Base-by-base conservation (phyloP, 352 stramenopile species). In the Phytophthora idaei region DNA sequence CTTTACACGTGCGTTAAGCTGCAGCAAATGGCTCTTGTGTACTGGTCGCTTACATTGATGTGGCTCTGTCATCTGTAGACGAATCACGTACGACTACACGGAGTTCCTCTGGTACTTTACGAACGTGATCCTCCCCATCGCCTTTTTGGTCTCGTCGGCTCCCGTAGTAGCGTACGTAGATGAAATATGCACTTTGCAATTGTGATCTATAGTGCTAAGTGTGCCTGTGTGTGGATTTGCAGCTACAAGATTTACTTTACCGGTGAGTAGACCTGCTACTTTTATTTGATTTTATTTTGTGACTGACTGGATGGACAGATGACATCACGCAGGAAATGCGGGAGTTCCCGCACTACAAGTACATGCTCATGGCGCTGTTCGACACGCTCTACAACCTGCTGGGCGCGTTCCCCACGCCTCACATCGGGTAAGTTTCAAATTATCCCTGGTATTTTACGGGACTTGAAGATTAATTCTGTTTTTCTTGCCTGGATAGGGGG, bases 81-180 rank as follows among this genome's bases (percentile, higher is more conserved):
- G 87, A 57, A 91, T 95, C 63, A 93, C 87, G 61, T 95, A 93
- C 63, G 85, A 93, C 60, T 95, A 95, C 73, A 88, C 78, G n/a
- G 74, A 78, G 21, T 95, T 93, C 65, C 80, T 95, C 10, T 96
- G 87, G 87, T 96, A 95, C 68, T 95, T 95, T 36, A 84, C 82
- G 32, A 93, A 94, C 63, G 74, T 94, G 37, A 90, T 96, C 65
- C 77, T 91, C 29, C 83, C 84, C 42, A 71, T 95, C 36, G 79
- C 82, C 12, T 96, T 94, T 61, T 52, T 93, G 1, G 65, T 90
- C 29, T 92, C 84, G 5, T 87, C 83, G 25, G 90, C 83, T 70
- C 89, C 89, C 11, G 74, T 95, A 2, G 87, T 94, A 29, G 77
- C 77, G 84, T 89, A 81, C 44, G 74, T 79, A 21, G 10, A 31